These are phyloP conservation scores for Paraconiothyrium sp. DNA, from an alignment of 2,329 filamentous ascomycete species.

Conservation along the genomic window DNA sequence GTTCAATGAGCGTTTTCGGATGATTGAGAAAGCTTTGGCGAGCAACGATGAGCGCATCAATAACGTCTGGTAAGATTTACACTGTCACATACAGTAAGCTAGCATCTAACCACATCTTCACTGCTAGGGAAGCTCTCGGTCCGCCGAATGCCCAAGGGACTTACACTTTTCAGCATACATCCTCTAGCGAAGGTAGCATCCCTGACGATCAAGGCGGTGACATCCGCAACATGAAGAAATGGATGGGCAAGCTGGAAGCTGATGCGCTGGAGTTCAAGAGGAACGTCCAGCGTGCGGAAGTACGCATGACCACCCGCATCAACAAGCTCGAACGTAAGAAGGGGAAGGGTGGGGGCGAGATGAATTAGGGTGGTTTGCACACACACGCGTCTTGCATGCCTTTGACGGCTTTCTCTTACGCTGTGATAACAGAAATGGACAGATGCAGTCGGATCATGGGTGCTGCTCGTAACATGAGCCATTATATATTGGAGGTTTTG, in stretches of 20 bases:
- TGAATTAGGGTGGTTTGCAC: neutral
- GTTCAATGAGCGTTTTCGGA: neutral
- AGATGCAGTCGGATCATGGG: neutral
- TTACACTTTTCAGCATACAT: conserved; percentile 20
- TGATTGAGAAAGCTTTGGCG: neutral
- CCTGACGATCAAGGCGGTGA: neutral
- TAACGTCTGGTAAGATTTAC: conserved; percentile 25
- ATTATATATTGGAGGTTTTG: neutral
- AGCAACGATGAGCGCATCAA: conserved; percentile 25
- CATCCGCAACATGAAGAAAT: neutral
- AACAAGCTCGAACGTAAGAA: conserved; percentile 21
- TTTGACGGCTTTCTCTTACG: neutral
- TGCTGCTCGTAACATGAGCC: neutral
- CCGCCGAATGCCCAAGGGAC: conserved; percentile 32
- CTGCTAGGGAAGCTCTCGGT: conserved; percentile 28
- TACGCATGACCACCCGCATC: conserved; percentile 29
- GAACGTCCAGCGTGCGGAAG: conserved; percentile 29
- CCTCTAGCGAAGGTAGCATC: no score
- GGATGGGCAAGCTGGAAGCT: conserved; percentile 22
- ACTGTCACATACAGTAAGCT: neutral
- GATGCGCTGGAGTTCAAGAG: conserved; percentile 28
- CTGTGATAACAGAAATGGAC: neutral
- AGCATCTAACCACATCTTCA: neutral
- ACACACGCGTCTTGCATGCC: neutral
- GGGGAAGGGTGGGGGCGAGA: neutral